Percentiles rank a stretch among this genome's conserved stretches.
These are phyloP conservation scores for Didymella pinodella DNA, from an alignment of 2,329 filamentous ascomycete genomes.

Conservation along the genomic window DNA sequence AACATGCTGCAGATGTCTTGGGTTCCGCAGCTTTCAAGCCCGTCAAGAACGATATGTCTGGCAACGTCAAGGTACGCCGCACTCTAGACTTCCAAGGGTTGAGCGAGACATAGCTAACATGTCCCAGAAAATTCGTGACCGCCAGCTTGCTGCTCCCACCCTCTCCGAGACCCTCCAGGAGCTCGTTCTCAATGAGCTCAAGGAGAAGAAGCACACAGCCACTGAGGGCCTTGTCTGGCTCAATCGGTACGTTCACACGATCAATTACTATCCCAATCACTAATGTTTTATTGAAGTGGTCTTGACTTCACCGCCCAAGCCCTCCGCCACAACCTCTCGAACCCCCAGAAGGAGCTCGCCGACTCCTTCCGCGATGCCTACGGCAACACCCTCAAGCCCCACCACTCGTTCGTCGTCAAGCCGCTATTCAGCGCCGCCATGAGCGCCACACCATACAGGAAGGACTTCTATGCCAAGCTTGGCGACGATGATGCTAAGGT, in stretches of 20 bases:
- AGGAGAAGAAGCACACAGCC: conserved; percentile 85
- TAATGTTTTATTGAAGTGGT: conserved; percentile 64
- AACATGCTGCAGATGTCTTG: conserved; percentile 61
- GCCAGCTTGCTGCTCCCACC: conserved; percentile 77
- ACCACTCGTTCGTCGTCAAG: conserved; percentile 90
- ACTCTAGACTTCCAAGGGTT: no score
- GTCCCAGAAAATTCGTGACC: conserved; percentile 82
- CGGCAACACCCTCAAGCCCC: conserved; percentile 83
- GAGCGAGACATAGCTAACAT: not conserved
- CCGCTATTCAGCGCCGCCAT: conserved; percentile 93
- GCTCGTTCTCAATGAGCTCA: conserved; percentile 85
- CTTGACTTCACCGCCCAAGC: conserved; percentile 93
- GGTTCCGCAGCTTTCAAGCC: conserved; percentile 80
- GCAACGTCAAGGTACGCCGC: conserved; percentile 81
- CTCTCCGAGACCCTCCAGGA: conserved; percentile 87
- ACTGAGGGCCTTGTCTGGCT: conserved; percentile 93
- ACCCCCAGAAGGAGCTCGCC: conserved; percentile 76
- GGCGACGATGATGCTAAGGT: conserved; percentile 72
- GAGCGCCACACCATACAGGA: conserved; percentile 89
- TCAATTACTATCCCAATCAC: conserved; percentile 12
- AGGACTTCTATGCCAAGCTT: conserved; percentile 91
- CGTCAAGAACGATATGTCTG: conserved; percentile 89
- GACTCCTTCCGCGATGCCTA: conserved; percentile 89
- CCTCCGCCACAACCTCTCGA: conserved; percentile 77
- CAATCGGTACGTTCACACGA: conserved; percentile 69